Conservation (phyloP, 495 filamentous ascomycete genomes). For the Hypoxylon perforatum region DNA sequence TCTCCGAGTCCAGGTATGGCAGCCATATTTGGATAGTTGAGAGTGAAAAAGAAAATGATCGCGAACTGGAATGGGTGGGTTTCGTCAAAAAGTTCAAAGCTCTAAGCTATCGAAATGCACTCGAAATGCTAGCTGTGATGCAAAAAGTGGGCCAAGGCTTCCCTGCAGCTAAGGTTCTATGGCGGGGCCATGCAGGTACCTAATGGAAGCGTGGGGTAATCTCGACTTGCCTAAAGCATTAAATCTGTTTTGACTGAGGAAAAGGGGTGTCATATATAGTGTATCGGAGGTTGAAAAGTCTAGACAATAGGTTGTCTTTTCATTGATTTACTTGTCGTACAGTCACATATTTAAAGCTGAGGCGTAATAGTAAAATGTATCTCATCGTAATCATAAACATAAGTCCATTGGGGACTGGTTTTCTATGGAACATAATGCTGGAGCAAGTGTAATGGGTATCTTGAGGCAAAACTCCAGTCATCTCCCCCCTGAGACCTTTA, state of each 20-base stretch:
- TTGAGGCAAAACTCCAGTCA: conserved; percentile 37
- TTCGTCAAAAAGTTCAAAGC: conserved; percentile 5
- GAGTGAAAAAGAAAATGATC: background rate
- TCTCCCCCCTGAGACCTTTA: conserved; percentile 16
- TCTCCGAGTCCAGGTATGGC: conserved; percentile 64
- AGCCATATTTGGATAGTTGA: conserved; percentile 46
- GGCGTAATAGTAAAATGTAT: conserved; percentile 4
- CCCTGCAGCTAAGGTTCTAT: conserved; percentile 10
- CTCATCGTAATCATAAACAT: conserved; percentile 32
- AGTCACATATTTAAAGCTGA: too few species aligned
- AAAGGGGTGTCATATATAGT: too few species aligned
- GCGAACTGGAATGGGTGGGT: background rate
- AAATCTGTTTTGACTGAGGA: too few species aligned
- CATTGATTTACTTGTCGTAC: too few species aligned
- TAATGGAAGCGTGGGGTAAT: conserved; percentile 27
- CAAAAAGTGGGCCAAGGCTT: conserved; percentile 14
- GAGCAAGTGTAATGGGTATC: conserved; percentile 39
- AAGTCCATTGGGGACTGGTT: conserved; percentile 22
- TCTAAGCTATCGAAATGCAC: conserved; percentile 4
- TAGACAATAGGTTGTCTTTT: too few species aligned
- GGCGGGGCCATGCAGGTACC: conserved; percentile 36
- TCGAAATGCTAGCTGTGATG: too few species aligned
- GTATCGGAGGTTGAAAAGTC: too few species aligned
- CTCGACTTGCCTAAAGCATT: conserved; percentile 6
- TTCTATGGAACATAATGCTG: conserved; percentile 27